phyloP scores from a whole-genome alignment of 2,329 filamentous ascomycete species.

The Venturia carpophila region DNA sequence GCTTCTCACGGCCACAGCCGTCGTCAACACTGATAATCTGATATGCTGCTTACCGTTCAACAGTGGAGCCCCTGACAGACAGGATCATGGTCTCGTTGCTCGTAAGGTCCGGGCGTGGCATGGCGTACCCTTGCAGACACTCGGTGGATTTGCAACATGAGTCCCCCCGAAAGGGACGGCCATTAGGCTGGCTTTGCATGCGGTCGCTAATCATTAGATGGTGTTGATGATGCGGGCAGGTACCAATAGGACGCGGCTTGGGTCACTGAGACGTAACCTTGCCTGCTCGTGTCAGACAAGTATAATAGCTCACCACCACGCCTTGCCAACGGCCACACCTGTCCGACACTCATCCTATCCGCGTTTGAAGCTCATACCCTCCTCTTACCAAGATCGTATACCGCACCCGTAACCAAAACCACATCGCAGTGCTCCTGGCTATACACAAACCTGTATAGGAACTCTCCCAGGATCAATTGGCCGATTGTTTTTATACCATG shows the following conservation, averaged over 20 bases:
- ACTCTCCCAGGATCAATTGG: not conserved
- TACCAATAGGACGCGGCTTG: constrained; percentile 13
- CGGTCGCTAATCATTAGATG: constrained; percentile 16
- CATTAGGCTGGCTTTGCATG: constrained; percentile 14
- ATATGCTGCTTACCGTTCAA: constrained; percentile 6
- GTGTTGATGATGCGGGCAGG: constrained; percentile 12
- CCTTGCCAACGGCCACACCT: not conserved
- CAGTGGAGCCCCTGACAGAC: constrained; percentile 2
- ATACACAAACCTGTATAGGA: not conserved
- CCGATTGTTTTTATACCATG: constrained; percentile 6
- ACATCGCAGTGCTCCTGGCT: not conserved
- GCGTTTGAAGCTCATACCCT: not conserved
- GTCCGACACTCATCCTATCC: not conserved
- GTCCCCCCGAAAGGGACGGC: constrained; percentile 12
- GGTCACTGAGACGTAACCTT: constrained; percentile 9
- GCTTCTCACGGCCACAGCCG: constrained; percentile 8
- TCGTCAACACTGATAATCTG: too few relatives aligned
- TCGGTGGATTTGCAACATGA: constrained; percentile 10
- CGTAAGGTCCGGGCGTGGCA: constrained; percentile 11
- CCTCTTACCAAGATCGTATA: not conserved
- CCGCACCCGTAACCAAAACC: not conserved
- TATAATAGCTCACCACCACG: constrained; percentile 9
- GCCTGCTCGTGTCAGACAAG: not conserved
- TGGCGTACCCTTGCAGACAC: constrained; percentile 8
- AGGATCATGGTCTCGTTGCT: constrained; percentile 8